Evolutionary conservation across 1,284 basidiomycete species (phyloP).

Genomic region (Microbotryum saponariae): DNA sequence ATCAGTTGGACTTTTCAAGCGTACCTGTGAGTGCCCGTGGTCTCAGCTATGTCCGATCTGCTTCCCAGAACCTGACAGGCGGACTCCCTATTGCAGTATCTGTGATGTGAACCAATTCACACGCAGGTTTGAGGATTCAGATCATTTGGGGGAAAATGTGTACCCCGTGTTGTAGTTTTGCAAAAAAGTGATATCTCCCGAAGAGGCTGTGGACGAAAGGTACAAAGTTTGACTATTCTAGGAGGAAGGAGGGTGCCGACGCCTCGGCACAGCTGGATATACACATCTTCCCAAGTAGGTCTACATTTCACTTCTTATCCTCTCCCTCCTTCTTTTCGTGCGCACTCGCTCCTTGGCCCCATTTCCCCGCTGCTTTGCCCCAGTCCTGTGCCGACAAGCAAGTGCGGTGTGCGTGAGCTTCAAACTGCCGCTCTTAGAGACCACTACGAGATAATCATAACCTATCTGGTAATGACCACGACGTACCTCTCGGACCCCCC

Average conservation of each 20-base stretch:
- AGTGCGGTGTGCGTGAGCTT: neutral
- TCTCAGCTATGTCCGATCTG: neutral
- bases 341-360: constrained; percentile 45
- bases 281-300: neutral
- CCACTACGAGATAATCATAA: neutral
- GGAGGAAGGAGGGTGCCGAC: too few species aligned
- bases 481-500: constrained; percentile 45
- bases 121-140: neutral
- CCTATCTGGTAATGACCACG: neutral
- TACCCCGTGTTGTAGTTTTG: too few species aligned
- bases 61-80: neutral
- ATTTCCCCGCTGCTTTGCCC: constrained; percentile 46
- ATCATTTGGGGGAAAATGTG: too few species aligned
- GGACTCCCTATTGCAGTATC: constrained; percentile 1
- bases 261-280: too few species aligned
- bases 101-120: neutral
- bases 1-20: constrained; percentile 34
- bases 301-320: neutral
- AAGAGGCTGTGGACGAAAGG: too few species aligned
- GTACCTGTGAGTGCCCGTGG: constrained; percentile 27
- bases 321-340: constrained; percentile 5
- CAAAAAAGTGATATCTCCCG: too few species aligned
- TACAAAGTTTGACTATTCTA: too few species aligned
- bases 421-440: neutral
- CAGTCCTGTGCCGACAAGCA: constrained; percentile 44